These are phyloP conservation scores for Bombardia bombarda DNA, from an alignment of 495 filamentous ascomycete genomes.

Conservation along the genomic window DNA sequence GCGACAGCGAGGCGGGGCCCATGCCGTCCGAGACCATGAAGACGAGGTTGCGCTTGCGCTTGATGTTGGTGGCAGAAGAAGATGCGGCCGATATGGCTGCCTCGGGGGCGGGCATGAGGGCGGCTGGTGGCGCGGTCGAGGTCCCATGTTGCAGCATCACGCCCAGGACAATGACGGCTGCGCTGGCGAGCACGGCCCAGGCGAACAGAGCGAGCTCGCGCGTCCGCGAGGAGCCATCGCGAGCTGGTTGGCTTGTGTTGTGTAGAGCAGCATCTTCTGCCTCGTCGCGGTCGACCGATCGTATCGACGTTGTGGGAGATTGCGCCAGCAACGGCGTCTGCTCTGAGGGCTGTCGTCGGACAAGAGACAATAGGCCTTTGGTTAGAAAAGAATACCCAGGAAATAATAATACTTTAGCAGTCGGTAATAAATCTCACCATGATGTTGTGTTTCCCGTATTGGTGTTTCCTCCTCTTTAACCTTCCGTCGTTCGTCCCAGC, in stretches of 20 bases:
- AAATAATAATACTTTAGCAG: no score
- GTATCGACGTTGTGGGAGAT: slow-evolving; percentile 9
- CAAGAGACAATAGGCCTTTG: no score
- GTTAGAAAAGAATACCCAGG: no score
- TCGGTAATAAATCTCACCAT: no score
- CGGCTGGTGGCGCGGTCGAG: slow-evolving; percentile 15
- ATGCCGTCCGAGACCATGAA: slow-evolving; percentile 99
- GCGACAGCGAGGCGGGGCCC: slow-evolving; percentile 81
- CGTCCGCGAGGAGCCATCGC: slow-evolving; percentile 10
- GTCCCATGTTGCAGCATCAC: slow-evolving; percentile 63
- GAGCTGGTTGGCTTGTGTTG: slow-evolving; percentile 1
- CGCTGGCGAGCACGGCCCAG: slow-evolving; percentile 87
- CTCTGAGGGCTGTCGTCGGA: slow-evolving; percentile 12
- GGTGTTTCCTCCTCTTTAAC: no score
- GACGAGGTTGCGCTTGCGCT: slow-evolving; percentile 81
- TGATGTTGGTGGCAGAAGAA: slow-evolving; percentile 42
- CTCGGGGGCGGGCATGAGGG: slow-evolving; percentile 5
- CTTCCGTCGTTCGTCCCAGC: no score
- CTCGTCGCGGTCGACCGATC: slow-evolving; percentile 18
- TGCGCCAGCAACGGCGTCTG: slow-evolving; percentile 24
- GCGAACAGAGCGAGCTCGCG: slow-evolving; percentile 64
- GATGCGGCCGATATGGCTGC: slow-evolving; percentile 52
- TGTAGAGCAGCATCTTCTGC: slow-evolving; percentile 25
- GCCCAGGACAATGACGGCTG: slow-evolving; percentile 64
- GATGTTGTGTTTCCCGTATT: no score